Percentiles rank a stretch among this genome's conserved stretches.
Evolutionary conservation across 345 rosid genomes (phyloP).

Genomic region (Trapa bicornis): DNA sequence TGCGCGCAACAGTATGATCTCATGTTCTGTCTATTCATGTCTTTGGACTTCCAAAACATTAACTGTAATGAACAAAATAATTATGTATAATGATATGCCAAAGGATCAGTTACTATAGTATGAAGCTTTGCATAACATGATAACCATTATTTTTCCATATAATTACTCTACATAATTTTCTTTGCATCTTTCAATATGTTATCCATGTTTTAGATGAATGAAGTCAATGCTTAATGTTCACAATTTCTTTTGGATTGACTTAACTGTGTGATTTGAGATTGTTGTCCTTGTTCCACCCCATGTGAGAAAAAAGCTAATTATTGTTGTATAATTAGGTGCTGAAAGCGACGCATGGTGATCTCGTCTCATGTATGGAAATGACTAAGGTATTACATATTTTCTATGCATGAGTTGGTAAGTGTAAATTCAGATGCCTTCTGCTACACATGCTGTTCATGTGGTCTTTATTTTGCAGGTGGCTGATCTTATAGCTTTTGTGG

Average conservation of each 20-base stretch:
- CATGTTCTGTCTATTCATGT: neutral
- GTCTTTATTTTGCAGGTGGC: constrained; percentile 42
- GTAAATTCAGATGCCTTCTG: neutral
- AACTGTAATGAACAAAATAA: neutral
- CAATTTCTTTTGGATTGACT: neutral
- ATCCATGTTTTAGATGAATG: neutral
- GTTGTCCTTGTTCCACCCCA: neutral
- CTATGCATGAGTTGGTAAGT: neutral
- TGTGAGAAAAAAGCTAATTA: neutral
- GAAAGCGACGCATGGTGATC: constrained; percentile 80
- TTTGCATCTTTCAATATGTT: neutral
- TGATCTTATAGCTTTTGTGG: constrained; percentile 92
- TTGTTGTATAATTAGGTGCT: constrained; percentile 30
- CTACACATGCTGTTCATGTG: neutral
- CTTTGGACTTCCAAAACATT: neutral
- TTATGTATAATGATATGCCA: neutral
- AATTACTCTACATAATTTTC: neutral
- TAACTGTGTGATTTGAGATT: neutral
- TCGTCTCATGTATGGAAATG: constrained; percentile 78
- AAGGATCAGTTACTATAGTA: neutral
- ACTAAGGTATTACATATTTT: constrained; percentile 45
- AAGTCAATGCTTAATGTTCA: neutral
- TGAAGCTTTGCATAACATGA: neutral
- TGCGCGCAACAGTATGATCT: constrained; percentile 55
- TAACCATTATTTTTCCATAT: neutral